Base-by-base conservation (phyloP, 2,329 filamentous ascomycete genomes). In the Amauroascus niger region DNA sequence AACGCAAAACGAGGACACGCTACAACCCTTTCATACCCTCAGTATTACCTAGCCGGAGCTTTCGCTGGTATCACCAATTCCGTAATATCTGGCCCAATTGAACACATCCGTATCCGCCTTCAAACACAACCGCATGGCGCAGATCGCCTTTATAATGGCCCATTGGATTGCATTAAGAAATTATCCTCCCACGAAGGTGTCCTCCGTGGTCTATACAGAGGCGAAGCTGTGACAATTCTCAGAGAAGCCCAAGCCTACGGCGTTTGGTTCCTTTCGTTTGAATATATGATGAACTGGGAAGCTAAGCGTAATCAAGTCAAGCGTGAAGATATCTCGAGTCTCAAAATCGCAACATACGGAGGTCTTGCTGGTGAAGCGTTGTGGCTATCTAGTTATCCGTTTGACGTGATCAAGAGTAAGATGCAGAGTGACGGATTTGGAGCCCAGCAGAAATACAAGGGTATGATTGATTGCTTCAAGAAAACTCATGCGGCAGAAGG, bases 341-440 rank as follows among this genome's bases (percentile, higher is more conserved):
- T 83, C 70, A 97, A 95, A 74, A 82, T 98, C 48, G 93, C 93
- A 11, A 74, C 88, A 11, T 98, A 97, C 69, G 93, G 93, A 59
- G 93, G 93, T 43, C 71, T 98, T 39, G 93, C 93, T 0, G 93
- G 93, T 62, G 93, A 98, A 77, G 88, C 83, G 50, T 79, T 98
- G 54, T 98, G 93, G 93, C 75, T 98, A 53, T 79, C 79, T 33
- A 95, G 88, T 66, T 98, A 98, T 73, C 93, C 93, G 20, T 86
- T 98, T 60, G 93, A 98, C 72, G 91, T 98, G 26, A 74, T 98
- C 72, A 98, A 98, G 86, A 95, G 88, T 73, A 97, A 95, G 81
- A 96, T 97, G 91, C 93, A 98, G 79, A 95, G 86, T 55, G 93
- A 98, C 72, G 90, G 87, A 0, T 93, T 96, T 67, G 88, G 87